Base-by-base conservation (phyloP, 2,329 filamentous ascomycete species). In the Diaporthe caulivora region DNA sequence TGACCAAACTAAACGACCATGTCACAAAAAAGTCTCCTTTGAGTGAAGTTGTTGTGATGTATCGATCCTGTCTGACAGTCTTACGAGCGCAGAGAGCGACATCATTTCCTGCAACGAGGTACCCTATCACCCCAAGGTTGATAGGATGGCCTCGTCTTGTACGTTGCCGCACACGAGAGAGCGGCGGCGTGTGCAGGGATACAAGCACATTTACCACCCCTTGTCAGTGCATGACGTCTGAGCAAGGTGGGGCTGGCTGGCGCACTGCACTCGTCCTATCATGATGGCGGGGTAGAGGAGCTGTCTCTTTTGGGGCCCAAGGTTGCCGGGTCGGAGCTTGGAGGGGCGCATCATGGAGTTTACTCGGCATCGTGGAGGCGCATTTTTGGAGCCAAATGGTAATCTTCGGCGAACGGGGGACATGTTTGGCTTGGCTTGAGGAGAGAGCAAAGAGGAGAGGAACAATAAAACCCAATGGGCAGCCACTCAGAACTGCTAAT, bases 331-430 rank as follows among this genome's bases (percentile, higher is more conserved):
- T 47, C 26, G 24, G 40, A 42, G 49, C 18, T 24, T 31, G 54
- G 18, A 26, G 71, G 51, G 49, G 40, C 34, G 51, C 65, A 51
- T 70, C 73, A 75, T 74, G 74, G 74, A 75, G 72, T 75, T 75
- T 75, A 40, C 64, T 75, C 74, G 74, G 74, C 71, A 75, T 75
- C 72, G 55, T 47, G 60, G 64, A 69, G 62, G 64, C n/a, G 53
- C 26, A 44, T 34, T 51, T 68, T 42, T 51, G 70, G 70, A 58
- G 21, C 60, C 64, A 47, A 49, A 60, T 58, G 54, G 47, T 40
- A 70, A 70, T 37, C 53, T 57, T 70, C 53, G 67, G 67, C 67
- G 67, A 55, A 17, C 34, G 53, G 26, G 17, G 2, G 40, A n/a
- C 40, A 6, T n/a, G 42, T 18, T 65, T 65, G 62, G 62, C 62